phyloP scores from a whole-genome alignment of 345 rosid genomes.

The Brassica incana region DNA sequence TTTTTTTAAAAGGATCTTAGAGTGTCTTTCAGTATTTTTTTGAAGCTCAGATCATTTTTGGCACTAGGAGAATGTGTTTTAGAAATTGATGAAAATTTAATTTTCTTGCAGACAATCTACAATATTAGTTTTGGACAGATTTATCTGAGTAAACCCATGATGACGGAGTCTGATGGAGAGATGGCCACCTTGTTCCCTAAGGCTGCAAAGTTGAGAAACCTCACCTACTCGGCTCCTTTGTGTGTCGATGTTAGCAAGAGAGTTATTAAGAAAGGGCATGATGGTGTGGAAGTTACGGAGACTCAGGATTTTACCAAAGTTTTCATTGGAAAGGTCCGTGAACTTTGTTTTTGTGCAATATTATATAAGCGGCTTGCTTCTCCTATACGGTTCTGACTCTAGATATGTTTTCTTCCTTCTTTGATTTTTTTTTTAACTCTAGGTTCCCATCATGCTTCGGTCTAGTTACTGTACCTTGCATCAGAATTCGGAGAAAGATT shows the following conservation, averaged over 20 bases:
- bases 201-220: conserved; percentile 96
- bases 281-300: conserved; percentile 97
- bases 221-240: conserved; percentile 91
- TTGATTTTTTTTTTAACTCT: neutral
- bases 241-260: conserved; percentile 90
- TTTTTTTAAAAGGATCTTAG: no score
- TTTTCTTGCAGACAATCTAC: conserved; percentile 77
- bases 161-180: conserved; percentile 99
- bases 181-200: conserved; percentile 95
- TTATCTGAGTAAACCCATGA: conserved; percentile 98
- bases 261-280: conserved; percentile 95
- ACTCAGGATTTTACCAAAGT: conserved; percentile 92
- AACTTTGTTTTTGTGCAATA: conserved; percentile 2
- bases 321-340: conserved; percentile 84
- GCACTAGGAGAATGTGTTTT: neutral
- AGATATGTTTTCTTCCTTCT: conserved; percentile 1
- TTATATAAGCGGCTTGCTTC: neutral
- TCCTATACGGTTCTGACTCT: neutral
- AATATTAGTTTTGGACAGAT: conserved; percentile 95
- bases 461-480: conserved; percentile 86
- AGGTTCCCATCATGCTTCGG: conserved; percentile 99
- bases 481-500: conserved; percentile 94
- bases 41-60: conserved; percentile 9
- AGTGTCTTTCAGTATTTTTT: conserved; percentile 17
- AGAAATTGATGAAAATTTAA: conserved; percentile 20